Evolutionary conservation across 208 protist species (phyloP).

Genomic region (Leishmania major): DNA sequence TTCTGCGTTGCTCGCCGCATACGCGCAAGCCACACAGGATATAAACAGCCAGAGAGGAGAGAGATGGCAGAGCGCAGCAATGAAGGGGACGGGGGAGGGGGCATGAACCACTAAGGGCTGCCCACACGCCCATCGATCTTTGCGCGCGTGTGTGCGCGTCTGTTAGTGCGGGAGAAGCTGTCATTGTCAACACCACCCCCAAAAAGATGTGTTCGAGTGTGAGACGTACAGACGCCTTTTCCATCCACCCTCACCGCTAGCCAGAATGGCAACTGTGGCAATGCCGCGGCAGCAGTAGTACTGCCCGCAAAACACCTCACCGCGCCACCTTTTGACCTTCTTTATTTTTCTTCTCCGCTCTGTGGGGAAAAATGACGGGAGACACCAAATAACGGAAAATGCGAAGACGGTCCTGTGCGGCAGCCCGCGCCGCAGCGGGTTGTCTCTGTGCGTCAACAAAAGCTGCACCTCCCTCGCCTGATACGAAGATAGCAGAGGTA

Average conservation of each 20-base stretch:
- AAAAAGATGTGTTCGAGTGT: background rate
- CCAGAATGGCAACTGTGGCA: conserved; percentile 1
- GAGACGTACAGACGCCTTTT: background rate
- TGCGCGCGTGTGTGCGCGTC: background rate
- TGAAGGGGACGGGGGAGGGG: background rate
- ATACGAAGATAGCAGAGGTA: background rate
- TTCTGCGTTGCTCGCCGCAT: too few relatives aligned
- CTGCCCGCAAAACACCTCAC: background rate
- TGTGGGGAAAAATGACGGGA: background rate
- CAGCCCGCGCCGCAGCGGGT: background rate
- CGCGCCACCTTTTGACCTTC: background rate
- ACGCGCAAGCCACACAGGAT: background rate
- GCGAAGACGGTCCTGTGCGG: background rate
- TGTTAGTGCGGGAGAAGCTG: background rate
- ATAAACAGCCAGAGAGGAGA: background rate
- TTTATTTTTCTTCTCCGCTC: background rate
- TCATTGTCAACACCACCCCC: background rate
- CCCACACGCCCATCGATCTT: background rate
- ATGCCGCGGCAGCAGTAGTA: background rate
- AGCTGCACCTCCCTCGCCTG: background rate
- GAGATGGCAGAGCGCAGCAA: background rate
- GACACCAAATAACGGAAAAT: background rate
- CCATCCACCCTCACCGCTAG: background rate
- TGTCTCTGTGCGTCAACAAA: background rate
- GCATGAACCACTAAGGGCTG: background rate